Evolutionary conservation across 139 green algal species (phyloP), one percentile per base, ranked within the genome.

Genomic region (Penium margaritaceum): DNA sequence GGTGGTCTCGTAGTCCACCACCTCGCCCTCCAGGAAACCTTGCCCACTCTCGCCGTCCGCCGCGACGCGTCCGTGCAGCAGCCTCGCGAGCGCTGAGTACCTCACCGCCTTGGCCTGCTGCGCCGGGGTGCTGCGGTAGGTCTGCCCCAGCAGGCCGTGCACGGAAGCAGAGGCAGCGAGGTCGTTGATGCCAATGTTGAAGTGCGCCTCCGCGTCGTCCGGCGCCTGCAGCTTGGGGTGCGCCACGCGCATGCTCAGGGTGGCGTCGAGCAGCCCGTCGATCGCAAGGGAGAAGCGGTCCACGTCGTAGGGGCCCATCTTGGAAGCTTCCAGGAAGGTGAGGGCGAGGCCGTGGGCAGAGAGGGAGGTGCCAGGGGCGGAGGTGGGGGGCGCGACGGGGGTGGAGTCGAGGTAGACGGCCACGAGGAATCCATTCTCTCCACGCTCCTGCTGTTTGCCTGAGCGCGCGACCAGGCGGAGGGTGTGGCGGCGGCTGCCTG

Each of bases 91-190:
- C 19, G 32, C 7, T n/a, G 55, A 67, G 67, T 51, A 74, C 33
- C 71, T 32, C 24, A 44, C 1, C 0, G 67, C 43, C 15, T 54
- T 17, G n/a, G n/a, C n/a, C n/a, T n/a, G n/a, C n/a, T n/a, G n/a
- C n/a, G n/a, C n/a, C n/a, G n/a, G n/a, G n/a, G n/a, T n/a, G n/a
- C n/a, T n/a, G 46, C 63, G 63, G 41, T 71, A 71, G 21, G 63
- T 71, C 33, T 71, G 63, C 15, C 63, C 63, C 21, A 71, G 63
- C 63, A 71, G n/a, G 24, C 63, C 63, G 41, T 71, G 63, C 63
- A 71, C 63, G 41, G n/a, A 19, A n/a, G n/a, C 58, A n/a, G 58
- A 41, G 58, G n/a, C 21, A 19, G n/a, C 58, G 19, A 67, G 58
- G 21, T 67, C 33, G 0, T 27, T 21, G n/a, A 67, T 43, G 21